Base-by-base conservation (phyloP, 495 filamentous ascomycete genomes). In the Bacidia gigantensis region DNA sequence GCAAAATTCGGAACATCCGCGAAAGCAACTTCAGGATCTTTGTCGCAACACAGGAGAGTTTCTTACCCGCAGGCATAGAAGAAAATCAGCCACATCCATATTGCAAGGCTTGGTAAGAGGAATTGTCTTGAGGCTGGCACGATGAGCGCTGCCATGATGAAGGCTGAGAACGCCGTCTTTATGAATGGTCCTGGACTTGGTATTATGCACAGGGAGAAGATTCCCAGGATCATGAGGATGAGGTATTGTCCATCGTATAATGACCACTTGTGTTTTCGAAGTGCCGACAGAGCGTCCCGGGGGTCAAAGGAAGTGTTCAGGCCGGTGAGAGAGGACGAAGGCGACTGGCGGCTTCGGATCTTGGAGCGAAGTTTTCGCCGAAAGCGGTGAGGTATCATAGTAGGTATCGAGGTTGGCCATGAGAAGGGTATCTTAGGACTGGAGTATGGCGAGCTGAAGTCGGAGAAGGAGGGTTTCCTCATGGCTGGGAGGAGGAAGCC, bases 31-130 rank as follows among this genome's bases (percentile, higher is more conserved):
- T n/a, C n/a, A n/a, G n/a, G n/a, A n/a, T n/a, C n/a, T n/a, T n/a
- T n/a, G n/a, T n/a, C n/a, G n/a, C n/a, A n/a, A n/a, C n/a, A n/a
- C n/a, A n/a, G n/a, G n/a, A n/a, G n/a, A n/a, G n/a, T n/a, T 54
- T 76, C 86, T 75, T 81, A 93, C 85, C 87, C 81, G 76, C 84
- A 92, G 35, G 83, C 74, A 60, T 89, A 94, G 69, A 94, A 95
- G 55, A 93, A 84, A 20, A 95, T 65, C 17, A 95, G 69, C 79
- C 87, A 97, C 7, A 77, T 80, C 59, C 81, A 80, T 64, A 94
- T 84, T 1, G 88, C 84, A 48, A 94, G 70, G 50, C 86, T 87
- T 14, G 90, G 90, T 12, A 95, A 70, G 58, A 93, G 88, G 66
- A 95, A 94, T 62, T 97, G 90, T 44, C 86, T 74, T 3, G 89